A percentile compares a stretch with the other conserved stretches of the same genome.
Evolutionary conservation across 495 filamentous ascomycete genomes (phyloP).

Genomic region (Pyrenopolyporus hunteri): DNA sequence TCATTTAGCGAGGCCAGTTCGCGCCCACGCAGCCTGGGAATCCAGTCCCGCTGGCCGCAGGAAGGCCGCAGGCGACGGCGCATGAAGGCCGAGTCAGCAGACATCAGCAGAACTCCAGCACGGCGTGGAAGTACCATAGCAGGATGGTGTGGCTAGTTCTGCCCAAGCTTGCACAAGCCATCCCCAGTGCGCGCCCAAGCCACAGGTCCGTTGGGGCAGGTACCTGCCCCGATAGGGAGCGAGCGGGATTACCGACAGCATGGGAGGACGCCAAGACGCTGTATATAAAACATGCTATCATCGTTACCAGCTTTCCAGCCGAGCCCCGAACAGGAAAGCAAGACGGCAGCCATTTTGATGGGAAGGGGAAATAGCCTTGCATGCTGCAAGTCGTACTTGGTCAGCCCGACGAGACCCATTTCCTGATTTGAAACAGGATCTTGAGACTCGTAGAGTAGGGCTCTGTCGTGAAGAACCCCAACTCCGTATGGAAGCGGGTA

Average conservation of each 20-base stretch:
- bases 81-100: conserved; percentile 41
- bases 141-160: conserved; percentile 21
- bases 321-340: background rate
- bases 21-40: conserved; percentile 29
- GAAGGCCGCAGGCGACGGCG: conserved; percentile 41
- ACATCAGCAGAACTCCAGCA: conserved; percentile 31
- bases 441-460: conserved; percentile 28
- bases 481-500: conserved; percentile 34
- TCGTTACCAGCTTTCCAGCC: conserved; percentile 4
- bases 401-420: conserved; percentile 12
- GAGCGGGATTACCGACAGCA: conserved; percentile 21
- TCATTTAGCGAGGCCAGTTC: conserved; percentile 29
- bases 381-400: conserved; percentile 10
- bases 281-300: conserved; percentile 8
- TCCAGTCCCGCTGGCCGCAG: conserved; percentile 39
- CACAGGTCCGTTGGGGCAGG: conserved; percentile 22
- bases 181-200: conserved; percentile 15
- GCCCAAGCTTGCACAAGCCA: conserved; percentile 12
- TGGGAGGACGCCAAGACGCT: conserved; percentile 11
- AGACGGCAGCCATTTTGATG: background rate
- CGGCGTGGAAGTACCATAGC: background rate
- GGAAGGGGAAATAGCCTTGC: conserved; percentile 3
- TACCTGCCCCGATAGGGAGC: conserved; percentile 1
- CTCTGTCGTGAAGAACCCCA: conserved; percentile 20
- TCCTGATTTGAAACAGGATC: conserved; percentile 21